A percentile compares a stretch with the other conserved stretches of the same genome.
phyloP scores from a whole-genome alignment of 2,329 filamentous ascomycete genomes.

The Penicillium sp. region DNA sequence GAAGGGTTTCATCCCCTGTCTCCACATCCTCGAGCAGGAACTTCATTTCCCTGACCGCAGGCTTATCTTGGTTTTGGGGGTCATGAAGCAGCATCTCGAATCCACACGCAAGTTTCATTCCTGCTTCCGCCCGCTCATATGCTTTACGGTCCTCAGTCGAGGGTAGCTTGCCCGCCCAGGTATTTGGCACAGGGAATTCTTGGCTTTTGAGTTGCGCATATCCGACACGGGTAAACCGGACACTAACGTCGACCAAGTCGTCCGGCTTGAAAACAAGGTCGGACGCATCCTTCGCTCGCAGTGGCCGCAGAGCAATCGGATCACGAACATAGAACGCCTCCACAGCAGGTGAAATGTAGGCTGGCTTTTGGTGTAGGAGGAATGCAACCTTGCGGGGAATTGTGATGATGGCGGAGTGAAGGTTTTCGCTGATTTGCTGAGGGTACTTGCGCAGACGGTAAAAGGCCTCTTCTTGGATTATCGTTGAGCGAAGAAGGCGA shows the following conservation, averaged over 20 bases:
- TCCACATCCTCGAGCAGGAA: conserved; percentile 73
- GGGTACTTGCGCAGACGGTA: conserved; percentile 85
- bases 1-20: conserved; percentile 68
- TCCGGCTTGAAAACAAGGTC: conserved; percentile 66
- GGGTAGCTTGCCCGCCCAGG: conserved; percentile 49
- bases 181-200: conserved; percentile 65
- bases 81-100: conserved; percentile 81
- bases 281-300: conserved; percentile 56
- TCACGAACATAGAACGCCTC: conserved; percentile 94
- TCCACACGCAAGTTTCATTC: conserved; percentile 86
- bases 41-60: conserved; percentile 69
- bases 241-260: conserved; percentile 76
- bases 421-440: conserved; percentile 64
- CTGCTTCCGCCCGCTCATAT: conserved; percentile 57
- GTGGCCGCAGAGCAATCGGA: conserved; percentile 67
- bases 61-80: conserved; percentile 64
- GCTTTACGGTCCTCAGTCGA: conserved; percentile 44
- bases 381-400: conserved; percentile 80
- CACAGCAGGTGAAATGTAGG: conserved; percentile 75
- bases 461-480: conserved; percentile 85
- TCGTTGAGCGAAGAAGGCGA: conserved; percentile 65
- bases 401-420: conserved; percentile 71
- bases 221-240: conserved; percentile 81
- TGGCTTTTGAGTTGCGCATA: conserved; percentile 91
- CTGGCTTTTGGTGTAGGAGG: conserved; percentile 70